Conservation (phyloP, 1,284 basidiomycete genomes). For the Ganoderma resinaceum region DNA sequence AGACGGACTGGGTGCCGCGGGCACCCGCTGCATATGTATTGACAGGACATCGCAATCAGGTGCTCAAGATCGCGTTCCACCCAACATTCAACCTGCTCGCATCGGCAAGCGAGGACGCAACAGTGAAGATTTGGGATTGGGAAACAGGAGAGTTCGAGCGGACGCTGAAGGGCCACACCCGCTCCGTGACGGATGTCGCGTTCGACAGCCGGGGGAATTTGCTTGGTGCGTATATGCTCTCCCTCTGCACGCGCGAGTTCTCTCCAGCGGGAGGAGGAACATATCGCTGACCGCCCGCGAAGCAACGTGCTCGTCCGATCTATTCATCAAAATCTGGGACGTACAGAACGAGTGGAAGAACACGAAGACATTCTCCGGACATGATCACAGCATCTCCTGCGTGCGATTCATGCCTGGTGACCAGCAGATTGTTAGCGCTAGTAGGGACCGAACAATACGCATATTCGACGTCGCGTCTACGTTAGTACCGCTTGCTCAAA, state of each 20-base stretch:
- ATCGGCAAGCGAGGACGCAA: slow-evolving; percentile 75
- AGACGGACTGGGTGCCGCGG: slow-evolving; percentile 76
- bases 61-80: slow-evolving; percentile 77
- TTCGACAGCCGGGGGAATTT: slow-evolving; percentile 74
- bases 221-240: slow-evolving; percentile 57
- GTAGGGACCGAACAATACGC: slow-evolving; percentile 75
- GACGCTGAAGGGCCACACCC: slow-evolving; percentile 82
- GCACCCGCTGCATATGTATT: slow-evolving; percentile 68
- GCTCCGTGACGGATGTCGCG: slow-evolving; percentile 75
- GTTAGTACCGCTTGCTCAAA: slow-evolving; percentile 44
- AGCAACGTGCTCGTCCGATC: slow-evolving; percentile 79
- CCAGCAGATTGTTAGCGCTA: slow-evolving; percentile 71
- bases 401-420: slow-evolving; percentile 79
- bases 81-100: slow-evolving; percentile 74
- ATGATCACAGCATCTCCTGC: slow-evolving; percentile 79
- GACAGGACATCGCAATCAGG: slow-evolving; percentile 67
- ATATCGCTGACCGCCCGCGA: background rate
- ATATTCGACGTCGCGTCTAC: slow-evolving; percentile 79
- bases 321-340: slow-evolving; percentile 85
- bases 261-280: background rate
- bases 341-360: slow-evolving; percentile 78
- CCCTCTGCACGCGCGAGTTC: background rate
- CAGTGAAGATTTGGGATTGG: slow-evolving; percentile 86
- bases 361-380: slow-evolving; percentile 74
- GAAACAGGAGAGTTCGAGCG: slow-evolving; percentile 82